These are phyloP conservation scores for Pythium brachiatum DNA, from an alignment of 352 stramenopile genomes.

Conservation along the genomic window DNA sequence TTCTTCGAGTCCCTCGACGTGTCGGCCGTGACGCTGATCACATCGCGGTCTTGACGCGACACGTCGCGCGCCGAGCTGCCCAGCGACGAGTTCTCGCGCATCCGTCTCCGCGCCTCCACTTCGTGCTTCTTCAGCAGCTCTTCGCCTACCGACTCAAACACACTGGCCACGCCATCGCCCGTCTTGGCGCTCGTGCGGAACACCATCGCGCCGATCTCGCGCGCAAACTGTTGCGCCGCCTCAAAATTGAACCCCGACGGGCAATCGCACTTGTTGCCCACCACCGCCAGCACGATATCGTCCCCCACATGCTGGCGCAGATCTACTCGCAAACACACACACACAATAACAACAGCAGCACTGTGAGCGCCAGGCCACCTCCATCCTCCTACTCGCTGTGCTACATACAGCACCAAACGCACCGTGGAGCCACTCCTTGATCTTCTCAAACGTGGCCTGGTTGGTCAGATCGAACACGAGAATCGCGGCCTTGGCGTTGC, in stretches of 20 bases:
- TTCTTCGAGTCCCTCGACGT: slow-evolving; percentile 5
- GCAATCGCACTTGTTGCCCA: slow-evolving; percentile 84
- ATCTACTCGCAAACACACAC: slow-evolving; percentile 34
- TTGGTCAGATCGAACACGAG: slow-evolving; percentile 84
- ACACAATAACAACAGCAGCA: slow-evolving; percentile 6
- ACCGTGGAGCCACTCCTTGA: slow-evolving; percentile 86
- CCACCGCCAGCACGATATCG: slow-evolving; percentile 79
- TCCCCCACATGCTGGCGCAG: slow-evolving; percentile 74
- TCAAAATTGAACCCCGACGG: slow-evolving; percentile 62
- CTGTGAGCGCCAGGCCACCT: neutral
- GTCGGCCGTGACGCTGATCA: slow-evolving; percentile 14
- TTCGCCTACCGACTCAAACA: slow-evolving; percentile 74
- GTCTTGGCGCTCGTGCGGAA: slow-evolving; percentile 82
- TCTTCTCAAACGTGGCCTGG: slow-evolving; percentile 78
- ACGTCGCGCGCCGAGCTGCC: slow-evolving; percentile 8
- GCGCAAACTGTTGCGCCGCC: slow-evolving; percentile 66
- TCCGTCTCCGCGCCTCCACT: slow-evolving; percentile 50
- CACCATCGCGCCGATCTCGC: slow-evolving; percentile 80
- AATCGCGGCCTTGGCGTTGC: slow-evolving; percentile 86
- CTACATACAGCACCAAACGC: too few relatives aligned
- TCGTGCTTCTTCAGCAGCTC: slow-evolving; percentile 79
- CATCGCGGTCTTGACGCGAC: slow-evolving; percentile 8
- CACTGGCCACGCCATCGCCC: slow-evolving; percentile 65
- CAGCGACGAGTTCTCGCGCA: slow-evolving; percentile 39
- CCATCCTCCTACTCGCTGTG: too few relatives aligned